Evolutionary conservation across 2,329 filamentous ascomycete genomes (phyloP).

Genomic region (Cordyceps pruinosa): DNA sequence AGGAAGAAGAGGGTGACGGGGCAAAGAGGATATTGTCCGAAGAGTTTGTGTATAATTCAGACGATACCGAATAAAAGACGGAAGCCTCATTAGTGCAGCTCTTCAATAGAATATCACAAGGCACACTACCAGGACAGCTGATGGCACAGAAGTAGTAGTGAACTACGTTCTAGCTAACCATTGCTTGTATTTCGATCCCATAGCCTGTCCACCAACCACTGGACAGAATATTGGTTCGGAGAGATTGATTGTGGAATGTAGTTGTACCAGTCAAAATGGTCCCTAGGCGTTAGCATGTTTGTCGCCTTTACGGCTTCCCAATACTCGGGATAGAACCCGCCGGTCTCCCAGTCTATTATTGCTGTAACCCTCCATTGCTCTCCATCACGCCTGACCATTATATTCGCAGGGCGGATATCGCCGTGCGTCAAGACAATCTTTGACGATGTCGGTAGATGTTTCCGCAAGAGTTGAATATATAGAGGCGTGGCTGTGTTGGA

Average conservation of each 20-base stretch:
- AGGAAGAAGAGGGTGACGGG: too few species aligned
- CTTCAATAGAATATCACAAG: too few species aligned
- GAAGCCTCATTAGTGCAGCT: too few species aligned
- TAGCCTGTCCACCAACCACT: not conserved
- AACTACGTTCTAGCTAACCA: too few species aligned
- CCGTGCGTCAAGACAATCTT: not conserved
- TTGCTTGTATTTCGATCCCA: not conserved
- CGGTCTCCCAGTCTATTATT: conserved; percentile 17
- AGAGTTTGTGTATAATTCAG: too few species aligned
- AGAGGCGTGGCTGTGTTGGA: not conserved
- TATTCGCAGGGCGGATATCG: conserved; percentile 12
- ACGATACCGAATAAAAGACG: too few species aligned
- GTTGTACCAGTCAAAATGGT: not conserved
- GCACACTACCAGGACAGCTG: too few species aligned
- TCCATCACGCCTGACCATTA: not conserved
- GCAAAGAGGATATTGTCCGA: too few species aligned
- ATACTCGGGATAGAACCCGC: conserved; percentile 18
- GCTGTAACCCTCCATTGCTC: conserved; percentile 9
- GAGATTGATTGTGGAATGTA: not conserved
- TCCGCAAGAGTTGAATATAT: not conserved
- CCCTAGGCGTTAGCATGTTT: conserved; percentile 13
- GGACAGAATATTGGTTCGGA: not conserved
- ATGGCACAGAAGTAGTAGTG: too few species aligned
- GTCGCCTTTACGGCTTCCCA: conserved; percentile 17
- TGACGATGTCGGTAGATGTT: not conserved